Base-by-base conservation (phyloP, 768 basidiomycete species). In the Goffeauzyma gilvescens region DNA sequence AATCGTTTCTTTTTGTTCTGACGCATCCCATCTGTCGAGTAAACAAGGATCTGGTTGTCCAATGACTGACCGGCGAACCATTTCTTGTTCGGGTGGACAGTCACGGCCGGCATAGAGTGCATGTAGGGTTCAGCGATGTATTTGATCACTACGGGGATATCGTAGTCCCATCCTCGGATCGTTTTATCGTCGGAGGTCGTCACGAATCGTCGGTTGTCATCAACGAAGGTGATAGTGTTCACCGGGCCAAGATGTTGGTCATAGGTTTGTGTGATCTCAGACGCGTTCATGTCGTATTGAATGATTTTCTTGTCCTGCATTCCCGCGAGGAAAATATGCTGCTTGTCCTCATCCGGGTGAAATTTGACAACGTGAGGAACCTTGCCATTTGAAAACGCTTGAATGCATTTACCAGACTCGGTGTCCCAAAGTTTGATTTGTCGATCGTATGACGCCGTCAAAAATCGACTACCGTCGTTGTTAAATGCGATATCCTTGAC, bases 231-330 rank as follows among this genome's bases (percentile, higher is more conserved):
- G 55, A 96, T 98, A 2, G 86, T 89, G 63, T 95, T 96, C 44
- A 96, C 90, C 24, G 90, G 89, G 0, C 93, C 93, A 46, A 98
- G 69, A 68, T 98, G 93, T 61, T 95, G 90, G 61, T 96, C 89
- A 61, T 98, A 98, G 63, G 95, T 90, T 63, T 98, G 93, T 1
- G 79, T 82, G 48, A 98, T 93, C 62, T 96, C 89, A 18, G 81
- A 82, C 12, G 82, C 79, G 57, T 81, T 79, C 59, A 87, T 86
- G 62, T 98, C 93, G 60, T 93, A 96, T 87, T 95, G 49, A 28
- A 96, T 83, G 51, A 98, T 93, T 67, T 95, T 96, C 69, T 96
- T 96, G 67, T 96, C 89, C 30, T 80, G 82, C 93, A 96, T 98
- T 48, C 93, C 93, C 37, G 90, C 90, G 34, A 96, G 69, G 69